phyloP scores from a whole-genome alignment of 2,329 filamentous ascomycete genomes.

The Cryphonectria carpinicola region DNA sequence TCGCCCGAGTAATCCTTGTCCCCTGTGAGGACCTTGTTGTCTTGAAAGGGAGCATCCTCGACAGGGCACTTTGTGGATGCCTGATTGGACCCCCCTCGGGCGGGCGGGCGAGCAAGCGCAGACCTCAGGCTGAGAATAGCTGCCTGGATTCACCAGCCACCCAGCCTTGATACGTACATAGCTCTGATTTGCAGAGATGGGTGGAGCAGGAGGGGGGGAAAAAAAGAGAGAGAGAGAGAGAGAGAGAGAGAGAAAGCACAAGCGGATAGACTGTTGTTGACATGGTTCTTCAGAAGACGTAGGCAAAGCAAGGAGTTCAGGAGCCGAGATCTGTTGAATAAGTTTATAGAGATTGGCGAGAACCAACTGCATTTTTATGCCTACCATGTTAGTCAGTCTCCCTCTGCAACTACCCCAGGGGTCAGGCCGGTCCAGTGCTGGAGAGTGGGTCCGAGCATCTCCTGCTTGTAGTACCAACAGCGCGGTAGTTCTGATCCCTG shows the following conservation, averaged over 20 bases:
- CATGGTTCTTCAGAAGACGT: neutral
- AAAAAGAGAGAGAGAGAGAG: neutral
- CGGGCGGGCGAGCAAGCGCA: neutral
- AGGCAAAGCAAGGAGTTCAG: neutral
- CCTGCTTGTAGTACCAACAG: neutral
- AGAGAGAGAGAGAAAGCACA: no score
- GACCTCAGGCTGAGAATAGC: neutral
- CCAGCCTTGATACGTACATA: neutral
- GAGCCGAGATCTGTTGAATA: neutral
- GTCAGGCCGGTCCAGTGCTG: neutral
- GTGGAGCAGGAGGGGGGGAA: neutral
- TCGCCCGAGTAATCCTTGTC: neutral
- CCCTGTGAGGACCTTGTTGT: neutral
- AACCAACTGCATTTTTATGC: neutral
- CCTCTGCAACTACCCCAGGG: neutral
- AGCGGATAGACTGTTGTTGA: neutral
- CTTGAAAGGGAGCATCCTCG: neutral
- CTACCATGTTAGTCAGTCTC: neutral
- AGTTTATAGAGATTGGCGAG: neutral
- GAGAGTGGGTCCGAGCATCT: neutral
- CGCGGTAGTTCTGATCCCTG: constrained; percentile 1
- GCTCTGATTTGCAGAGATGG: neutral
- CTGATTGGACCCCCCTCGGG: neutral
- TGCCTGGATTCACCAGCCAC: neutral
- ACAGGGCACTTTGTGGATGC: neutral